Base-by-base conservation (phyloP, 2,329 filamentous ascomycete species). In the Ilyonectria robusta region DNA sequence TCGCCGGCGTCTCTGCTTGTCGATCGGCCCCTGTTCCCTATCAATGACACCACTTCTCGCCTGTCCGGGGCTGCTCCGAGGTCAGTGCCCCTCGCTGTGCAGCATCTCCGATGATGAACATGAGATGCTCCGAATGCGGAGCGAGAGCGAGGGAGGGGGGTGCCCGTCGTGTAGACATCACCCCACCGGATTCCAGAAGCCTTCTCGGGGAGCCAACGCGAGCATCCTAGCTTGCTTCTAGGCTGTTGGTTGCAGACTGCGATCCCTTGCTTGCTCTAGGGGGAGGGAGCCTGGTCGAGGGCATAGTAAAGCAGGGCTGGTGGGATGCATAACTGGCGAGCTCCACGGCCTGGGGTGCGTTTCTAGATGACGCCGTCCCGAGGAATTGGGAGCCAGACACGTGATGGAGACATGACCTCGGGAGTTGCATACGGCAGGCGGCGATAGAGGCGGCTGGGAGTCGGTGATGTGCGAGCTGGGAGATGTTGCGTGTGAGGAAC, bases 81-180 rank as follows among this genome's bases (percentile, higher is more conserved):
- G 61, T 35, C 60, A 62, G 44, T 57, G 60, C 53, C 17, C 53
- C 17, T 10, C 40, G 44, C 33, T 40, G 47, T 63, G 61, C 61
- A 64, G 61, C 26, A 59, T 64, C 61, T 58, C 54, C 47, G 61
- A 64, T 54, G 40, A 19, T n/a, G 31, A 59, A 42, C 47, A 65
- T 29, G 47, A 35, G 26, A 59, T 50, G 54, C 29, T 17, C 26
- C 37, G 40, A 44, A 44, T 26, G 44, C 19, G 4, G 26, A 26
- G 46, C 42, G 57, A 17, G 11, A 9, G 26, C 17, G 44, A 23
- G 17, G 23, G 33, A 23, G 7, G 19, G 19, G 50, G 23, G 48
- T 23, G 19, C 44, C 21, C 13, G 47, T 55, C 50, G 56, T 48
- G 51, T 48, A 33, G 44, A 54, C 19, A 53, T 62, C 63, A 62